Conservation (phyloP, 352 stramenopile species). For the Globisporangium nagaii region DNA sequence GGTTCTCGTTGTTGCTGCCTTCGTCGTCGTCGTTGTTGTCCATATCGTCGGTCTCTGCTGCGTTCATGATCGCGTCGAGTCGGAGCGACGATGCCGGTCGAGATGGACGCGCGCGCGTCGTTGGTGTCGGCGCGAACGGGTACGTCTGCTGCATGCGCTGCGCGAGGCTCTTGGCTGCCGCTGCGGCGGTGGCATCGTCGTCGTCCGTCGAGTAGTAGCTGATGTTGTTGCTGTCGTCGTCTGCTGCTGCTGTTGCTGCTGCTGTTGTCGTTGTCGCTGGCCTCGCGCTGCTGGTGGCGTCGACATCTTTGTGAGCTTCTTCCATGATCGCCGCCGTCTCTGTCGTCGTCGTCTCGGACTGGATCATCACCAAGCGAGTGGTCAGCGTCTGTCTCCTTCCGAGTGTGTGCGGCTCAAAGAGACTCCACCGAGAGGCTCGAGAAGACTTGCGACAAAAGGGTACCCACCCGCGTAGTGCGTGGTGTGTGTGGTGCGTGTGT, state of each 20-base stretch:
- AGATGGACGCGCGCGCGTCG: neutral
- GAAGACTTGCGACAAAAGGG: neutral
- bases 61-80: conserved; percentile 15
- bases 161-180: conserved; percentile 2
- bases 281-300: neutral
- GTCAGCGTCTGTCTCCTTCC: too few species aligned
- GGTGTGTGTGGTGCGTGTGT: too few species aligned
- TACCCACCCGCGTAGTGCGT: too few species aligned
- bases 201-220: neutral
- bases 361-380: conserved; percentile 9
- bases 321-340: conserved; percentile 1
- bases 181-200: neutral
- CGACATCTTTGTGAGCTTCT: conserved; percentile 1
- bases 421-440: neutral
- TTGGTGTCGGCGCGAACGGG: conserved; percentile 6
- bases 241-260: neutral
- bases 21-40: neutral
- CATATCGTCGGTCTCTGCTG: neutral
- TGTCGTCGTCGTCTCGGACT: neutral
- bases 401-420: neutral
- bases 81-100: neutral
- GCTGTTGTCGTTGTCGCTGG: neutral
- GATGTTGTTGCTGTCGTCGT: neutral
- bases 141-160: conserved; percentile 14
- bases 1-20: too few species aligned